Evolutionary conservation across 306 rosid species (phyloP), one percentile per base, ranked within the genome.

Genomic region (Neltuma alba): DNA sequence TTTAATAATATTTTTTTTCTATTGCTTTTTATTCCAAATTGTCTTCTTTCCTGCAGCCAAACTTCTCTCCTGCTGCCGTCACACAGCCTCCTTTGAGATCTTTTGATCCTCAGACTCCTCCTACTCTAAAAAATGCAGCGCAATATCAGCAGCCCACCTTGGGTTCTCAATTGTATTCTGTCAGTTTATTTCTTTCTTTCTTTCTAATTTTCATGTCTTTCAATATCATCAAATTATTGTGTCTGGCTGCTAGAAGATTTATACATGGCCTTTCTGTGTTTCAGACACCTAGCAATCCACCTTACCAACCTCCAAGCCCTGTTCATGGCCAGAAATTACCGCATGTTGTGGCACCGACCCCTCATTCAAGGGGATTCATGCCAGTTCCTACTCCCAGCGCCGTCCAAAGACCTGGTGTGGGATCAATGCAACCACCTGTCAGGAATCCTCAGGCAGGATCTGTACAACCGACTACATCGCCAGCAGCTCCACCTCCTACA

Each of bases 91-190:
- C 86, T 41, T 42, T 81, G 58, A 94, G 87, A 82, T 36, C 96
- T 58, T 96, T 96, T 72, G 86, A 83, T 88, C 99, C 99, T 63
- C 82, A 92, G 30, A 93, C 91, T 85, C 96, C 94, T 81, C 84
- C 94, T 23, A 54, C 48, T 44, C 83, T 96, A 67, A 87, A 80
- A 86, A 91, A 96, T 81, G 94, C 84, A 68, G 96, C 87, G 54
- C 78, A 70, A 66, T 96, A 93, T 88, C 99, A 93, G 86, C 94
- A 92, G 36, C 81, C 92, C 25, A 91, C 98, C 28, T 75, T 96
- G 97, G 97, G 92, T 76, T 91, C 96, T 86, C 98, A 93, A 83
- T 82, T 96, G 89, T 96, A 96, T 83, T 91, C 94, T 83, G 99
- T 95, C 55, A 33, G 97, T 86, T 71, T 20, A 42, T 69, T 64